Conservation (phyloP, 768 basidiomycete species). For the Strobilomyces confusus region DNA sequence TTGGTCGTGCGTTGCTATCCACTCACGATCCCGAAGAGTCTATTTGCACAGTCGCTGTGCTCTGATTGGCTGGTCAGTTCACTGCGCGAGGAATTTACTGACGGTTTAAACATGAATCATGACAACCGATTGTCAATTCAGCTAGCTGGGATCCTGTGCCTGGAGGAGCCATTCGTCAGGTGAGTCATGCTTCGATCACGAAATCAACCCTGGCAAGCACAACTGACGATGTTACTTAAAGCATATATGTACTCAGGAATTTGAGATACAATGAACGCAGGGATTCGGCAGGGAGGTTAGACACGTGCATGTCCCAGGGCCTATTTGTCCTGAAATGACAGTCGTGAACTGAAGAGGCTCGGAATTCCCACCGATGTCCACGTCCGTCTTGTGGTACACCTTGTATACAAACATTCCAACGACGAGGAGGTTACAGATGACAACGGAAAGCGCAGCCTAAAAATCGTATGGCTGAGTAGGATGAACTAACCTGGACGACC, state of each 20-base stretch:
- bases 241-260: neutral
- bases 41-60: too few relatives aligned
- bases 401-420: conserved; percentile 14
- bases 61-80: too few relatives aligned
- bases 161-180: neutral
- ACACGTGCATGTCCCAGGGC: neutral
- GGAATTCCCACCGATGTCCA: neutral
- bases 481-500: neutral
- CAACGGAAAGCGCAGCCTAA: conserved; percentile 19
- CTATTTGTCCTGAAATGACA: conserved; percentile 4
- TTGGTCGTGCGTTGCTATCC: too few relatives aligned
- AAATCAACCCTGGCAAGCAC: neutral
- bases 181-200: neutral
- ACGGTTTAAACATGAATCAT: too few relatives aligned
- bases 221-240: neutral
- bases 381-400: conserved; percentile 7
- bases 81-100: too few relatives aligned
- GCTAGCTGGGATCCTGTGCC: neutral
- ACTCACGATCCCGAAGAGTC: too few relatives aligned
- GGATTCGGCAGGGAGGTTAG: neutral
- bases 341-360: conserved; percentile 14
- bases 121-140: too few relatives aligned
- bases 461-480: neutral
- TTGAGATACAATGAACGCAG: neutral
- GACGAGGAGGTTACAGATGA: conserved; percentile 22